These are phyloP conservation scores for Fusarium chuoi DNA, from an alignment of 2,329 filamentous ascomycete genomes.

Conservation along the genomic window DNA sequence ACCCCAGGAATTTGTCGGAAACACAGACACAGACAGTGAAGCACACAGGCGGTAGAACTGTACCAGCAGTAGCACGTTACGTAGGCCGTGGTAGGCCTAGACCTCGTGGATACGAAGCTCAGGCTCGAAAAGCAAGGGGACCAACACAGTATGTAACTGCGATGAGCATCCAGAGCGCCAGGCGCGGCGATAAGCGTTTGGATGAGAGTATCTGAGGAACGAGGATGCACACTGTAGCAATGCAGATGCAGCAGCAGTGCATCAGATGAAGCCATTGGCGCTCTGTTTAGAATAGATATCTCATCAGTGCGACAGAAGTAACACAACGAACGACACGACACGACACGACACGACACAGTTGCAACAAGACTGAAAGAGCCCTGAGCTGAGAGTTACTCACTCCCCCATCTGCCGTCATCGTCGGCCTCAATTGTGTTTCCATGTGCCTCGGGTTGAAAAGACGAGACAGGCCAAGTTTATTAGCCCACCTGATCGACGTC, in stretches of 20 bases:
- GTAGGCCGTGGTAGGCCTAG: conserved; percentile 27
- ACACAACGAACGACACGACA: background rate
- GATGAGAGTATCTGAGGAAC: background rate
- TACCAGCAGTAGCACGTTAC: conserved; percentile 33
- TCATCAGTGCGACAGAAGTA: conserved; percentile 5
- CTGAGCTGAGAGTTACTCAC: background rate
- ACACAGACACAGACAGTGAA: conserved; percentile 11
- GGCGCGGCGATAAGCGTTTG: conserved; percentile 29
- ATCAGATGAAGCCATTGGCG: conserved; percentile 17
- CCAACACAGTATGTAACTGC: background rate
- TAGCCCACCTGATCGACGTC: conserved; percentile 40
- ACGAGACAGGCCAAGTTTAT: conserved; percentile 16
- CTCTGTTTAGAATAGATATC: background rate
- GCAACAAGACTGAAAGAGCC: conserved; percentile 24
- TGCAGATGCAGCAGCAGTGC: background rate
- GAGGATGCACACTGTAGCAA: background rate
- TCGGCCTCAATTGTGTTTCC: conserved; percentile 34
- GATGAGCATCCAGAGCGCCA: conserved; percentile 29
- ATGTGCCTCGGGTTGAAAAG: conserved; percentile 29
- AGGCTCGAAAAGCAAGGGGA: conserved; percentile 3
- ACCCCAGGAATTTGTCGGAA: conserved; percentile 28
- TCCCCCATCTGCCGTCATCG: conserved; percentile 32
- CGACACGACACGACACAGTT: background rate
- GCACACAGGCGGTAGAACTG: conserved; percentile 13
- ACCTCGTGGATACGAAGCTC: conserved; percentile 17